Percentiles rank a stretch among this genome's conserved stretches.
Conservation (phyloP, 768 basidiomycete species). For the Lepiota venenata region DNA sequence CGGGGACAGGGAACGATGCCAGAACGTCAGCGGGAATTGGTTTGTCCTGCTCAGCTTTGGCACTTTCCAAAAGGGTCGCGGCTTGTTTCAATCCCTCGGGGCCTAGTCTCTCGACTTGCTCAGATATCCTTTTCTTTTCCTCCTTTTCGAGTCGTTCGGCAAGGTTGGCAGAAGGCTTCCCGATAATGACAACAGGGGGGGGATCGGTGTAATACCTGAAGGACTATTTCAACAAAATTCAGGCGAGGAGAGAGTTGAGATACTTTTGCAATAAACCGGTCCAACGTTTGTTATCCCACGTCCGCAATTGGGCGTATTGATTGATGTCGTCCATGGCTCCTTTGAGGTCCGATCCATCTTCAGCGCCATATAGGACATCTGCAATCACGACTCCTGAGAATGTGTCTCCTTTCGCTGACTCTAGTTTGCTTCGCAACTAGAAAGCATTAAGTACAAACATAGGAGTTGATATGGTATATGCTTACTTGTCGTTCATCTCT, state of each 20-base stretch:
- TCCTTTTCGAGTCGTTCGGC: conserved; percentile 77
- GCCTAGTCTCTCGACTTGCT: conserved; percentile 69
- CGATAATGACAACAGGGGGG: conserved; percentile 71
- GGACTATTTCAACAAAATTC: background rate
- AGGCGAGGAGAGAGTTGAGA: background rate
- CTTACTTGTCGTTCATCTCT: conserved; percentile 84
- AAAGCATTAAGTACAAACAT: conserved; percentile 7
- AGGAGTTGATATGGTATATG: conserved; percentile 1
- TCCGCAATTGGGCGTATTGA: conserved; percentile 60
- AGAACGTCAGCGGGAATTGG: conserved; percentile 82
- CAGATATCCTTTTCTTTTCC: conserved; percentile 73
- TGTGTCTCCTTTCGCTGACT: conserved; percentile 78
- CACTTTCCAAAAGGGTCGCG: conserved; percentile 64
- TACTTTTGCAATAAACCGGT: conserved; percentile 70
- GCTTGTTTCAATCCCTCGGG: conserved; percentile 75
- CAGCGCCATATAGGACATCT: conserved; percentile 84
- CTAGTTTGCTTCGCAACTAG: conserved; percentile 79
- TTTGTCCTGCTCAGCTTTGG: conserved; percentile 83
- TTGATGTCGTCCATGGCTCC: conserved; percentile 76
- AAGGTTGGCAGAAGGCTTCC: conserved; percentile 84
- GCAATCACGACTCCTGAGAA: conserved; percentile 73
- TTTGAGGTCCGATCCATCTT: conserved; percentile 76
- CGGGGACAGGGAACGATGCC: conserved; percentile 85
- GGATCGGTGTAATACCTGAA: conserved; percentile 77
- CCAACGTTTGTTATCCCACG: conserved; percentile 81